A percentile compares a stretch with the other conserved stretches of the same genome.
phyloP scores from a whole-genome alignment of 768 basidiomycete genomes.

The Amanita rubescens region DNA sequence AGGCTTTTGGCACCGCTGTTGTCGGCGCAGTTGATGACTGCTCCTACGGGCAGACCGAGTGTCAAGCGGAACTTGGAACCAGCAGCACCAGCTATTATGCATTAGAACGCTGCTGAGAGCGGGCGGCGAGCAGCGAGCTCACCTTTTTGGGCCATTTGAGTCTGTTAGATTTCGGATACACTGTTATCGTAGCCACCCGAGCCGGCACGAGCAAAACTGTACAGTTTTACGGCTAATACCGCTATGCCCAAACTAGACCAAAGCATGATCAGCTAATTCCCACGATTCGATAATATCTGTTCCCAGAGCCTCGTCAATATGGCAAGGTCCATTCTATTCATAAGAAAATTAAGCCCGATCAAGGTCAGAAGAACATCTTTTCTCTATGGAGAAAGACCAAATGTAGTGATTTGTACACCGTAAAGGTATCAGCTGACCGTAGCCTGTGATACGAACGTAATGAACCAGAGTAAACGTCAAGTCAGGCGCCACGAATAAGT shows the following conservation, averaged over 20 bases:
- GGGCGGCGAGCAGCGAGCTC: neutral
- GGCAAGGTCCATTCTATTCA: neutral
- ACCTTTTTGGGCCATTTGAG: conserved; percentile 8
- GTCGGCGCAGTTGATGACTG: conserved; percentile 96
- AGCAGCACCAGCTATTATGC: conserved; percentile 52
- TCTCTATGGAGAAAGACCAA: too few species aligned
- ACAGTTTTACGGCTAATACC: conserved; percentile 23
- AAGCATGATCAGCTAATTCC: too few species aligned
- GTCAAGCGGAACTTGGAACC: conserved; percentile 98
- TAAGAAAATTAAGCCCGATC: neutral
- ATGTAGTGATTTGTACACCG: too few species aligned
- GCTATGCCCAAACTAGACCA: too few species aligned
- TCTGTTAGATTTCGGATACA: conserved; percentile 11
- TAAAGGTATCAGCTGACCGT: too few species aligned
- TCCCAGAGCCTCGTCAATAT: too few species aligned
- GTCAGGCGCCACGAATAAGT: too few species aligned
- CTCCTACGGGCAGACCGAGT: conserved; percentile 88
- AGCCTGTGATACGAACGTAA: too few species aligned
- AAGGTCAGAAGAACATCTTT: too few species aligned
- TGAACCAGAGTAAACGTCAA: too few species aligned
- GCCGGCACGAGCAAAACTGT: conserved; percentile 15
- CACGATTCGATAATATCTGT: too few species aligned
- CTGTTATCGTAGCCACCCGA: conserved; percentile 14
- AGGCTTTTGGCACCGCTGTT: conserved; percentile 98
- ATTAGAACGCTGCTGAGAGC: neutral